A percentile compares a stretch with the other conserved stretches of the same genome.
These are phyloP conservation scores for Epithemia pelagica DNA, from an alignment of 108 stramenopile species.

Conservation along the genomic window DNA sequence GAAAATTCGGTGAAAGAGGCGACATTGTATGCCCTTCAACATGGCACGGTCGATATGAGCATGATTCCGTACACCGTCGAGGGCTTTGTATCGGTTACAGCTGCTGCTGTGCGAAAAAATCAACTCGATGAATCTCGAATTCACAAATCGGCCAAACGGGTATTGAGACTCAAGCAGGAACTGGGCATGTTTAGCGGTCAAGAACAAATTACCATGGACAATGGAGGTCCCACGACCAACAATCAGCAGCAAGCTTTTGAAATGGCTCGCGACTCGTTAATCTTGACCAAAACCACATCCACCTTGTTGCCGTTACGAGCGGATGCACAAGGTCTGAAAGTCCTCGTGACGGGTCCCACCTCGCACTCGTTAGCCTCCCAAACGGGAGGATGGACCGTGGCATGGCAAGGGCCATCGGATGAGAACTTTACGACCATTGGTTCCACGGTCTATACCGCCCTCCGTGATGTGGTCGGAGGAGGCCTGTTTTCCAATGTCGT, in stretches of 20 bases:
- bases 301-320: slow-evolving; percentile 7
- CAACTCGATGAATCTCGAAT: slow-evolving; percentile 33
- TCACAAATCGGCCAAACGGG: slow-evolving; percentile 38
- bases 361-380: slow-evolving; percentile 43
- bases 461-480: slow-evolving; percentile 2
- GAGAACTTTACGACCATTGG: slow-evolving; percentile 35
- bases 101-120: slow-evolving; percentile 14
- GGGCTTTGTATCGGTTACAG: slow-evolving; percentile 29
- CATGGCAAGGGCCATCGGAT: slow-evolving; percentile 72
- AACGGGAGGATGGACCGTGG: slow-evolving; percentile 71
- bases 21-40: slow-evolving; percentile 30
- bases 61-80: slow-evolving; percentile 53
- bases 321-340: slow-evolving; percentile 14
- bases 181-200: slow-evolving; percentile 63
- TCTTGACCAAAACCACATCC: slow-evolving; percentile 25
- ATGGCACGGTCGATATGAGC: slow-evolving; percentile 79
- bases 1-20: slow-evolving; percentile 32
- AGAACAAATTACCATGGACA: slow-evolving; percentile 16
- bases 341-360: slow-evolving; percentile 77
- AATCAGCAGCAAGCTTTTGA: slow-evolving; percentile 41
- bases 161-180: slow-evolving; percentile 58
- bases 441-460: slow-evolving; percentile 33
- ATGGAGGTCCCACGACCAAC: neutral
- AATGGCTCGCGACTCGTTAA: slow-evolving; percentile 53
- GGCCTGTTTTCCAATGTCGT: slow-evolving; percentile 17